A percentile compares a stretch with the other conserved stretches of the same genome.
phyloP scores from a whole-genome alignment of 75 land plant genomes.

The Sequoiadendron giganteum region DNA sequence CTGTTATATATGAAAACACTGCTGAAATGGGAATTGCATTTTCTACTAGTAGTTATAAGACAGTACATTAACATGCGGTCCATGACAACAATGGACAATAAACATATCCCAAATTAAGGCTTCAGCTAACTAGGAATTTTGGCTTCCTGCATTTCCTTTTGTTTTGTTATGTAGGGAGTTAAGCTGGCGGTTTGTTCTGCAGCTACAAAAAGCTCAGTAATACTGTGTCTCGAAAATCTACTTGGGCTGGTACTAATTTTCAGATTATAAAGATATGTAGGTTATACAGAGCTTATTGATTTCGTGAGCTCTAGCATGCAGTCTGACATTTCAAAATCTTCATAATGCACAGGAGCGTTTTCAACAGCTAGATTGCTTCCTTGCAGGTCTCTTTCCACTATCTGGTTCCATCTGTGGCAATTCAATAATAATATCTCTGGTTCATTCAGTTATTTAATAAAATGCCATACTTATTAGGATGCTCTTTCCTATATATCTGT shows the following conservation, averaged over 20 bases:
- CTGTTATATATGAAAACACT: not conserved
- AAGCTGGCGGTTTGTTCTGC: constrained; percentile 97
- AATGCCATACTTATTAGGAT: not conserved
- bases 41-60: not conserved
- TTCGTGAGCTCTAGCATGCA: constrained; percentile 1
- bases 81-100: not conserved
- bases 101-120: not conserved
- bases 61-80: not conserved
- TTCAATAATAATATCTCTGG: not conserved
- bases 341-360: constrained; percentile 59
- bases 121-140: not conserved
- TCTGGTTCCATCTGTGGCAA: not conserved
- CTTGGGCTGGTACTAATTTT: constrained; percentile 66
- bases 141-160: not conserved
- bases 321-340: not conserved
- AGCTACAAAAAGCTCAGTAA: constrained; percentile 98
- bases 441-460: constrained; percentile 9
- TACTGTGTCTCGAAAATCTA: constrained; percentile 88
- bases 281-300: not conserved
- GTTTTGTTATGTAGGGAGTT: constrained; percentile 55
- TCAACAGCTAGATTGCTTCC: constrained; percentile 76
- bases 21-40: not conserved
- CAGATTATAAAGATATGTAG: not conserved
- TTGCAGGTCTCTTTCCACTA: constrained; percentile 56
- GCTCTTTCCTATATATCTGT: not conserved